Evolutionary conservation across 164 flowering plant genomes (phyloP).

Genomic region (Santalum album): DNA sequence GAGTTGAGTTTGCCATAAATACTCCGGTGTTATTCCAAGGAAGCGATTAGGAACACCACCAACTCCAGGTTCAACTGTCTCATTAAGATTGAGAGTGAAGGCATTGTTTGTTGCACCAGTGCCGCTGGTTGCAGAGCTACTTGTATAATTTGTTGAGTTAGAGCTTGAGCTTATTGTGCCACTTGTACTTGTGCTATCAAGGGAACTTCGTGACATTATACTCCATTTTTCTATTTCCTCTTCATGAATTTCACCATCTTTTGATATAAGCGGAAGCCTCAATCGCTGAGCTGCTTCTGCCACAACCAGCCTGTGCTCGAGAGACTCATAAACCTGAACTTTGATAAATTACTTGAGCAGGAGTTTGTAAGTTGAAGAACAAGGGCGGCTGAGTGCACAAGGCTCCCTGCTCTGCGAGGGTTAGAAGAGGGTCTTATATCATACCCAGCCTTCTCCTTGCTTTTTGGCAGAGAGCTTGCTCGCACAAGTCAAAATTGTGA

Average conservation of each 20-base stretch:
- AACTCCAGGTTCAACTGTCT: conserved; percentile 59
- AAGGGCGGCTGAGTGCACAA: too few species aligned
- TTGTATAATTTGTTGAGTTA: conserved; percentile 51
- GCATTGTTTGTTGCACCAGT: conserved; percentile 25
- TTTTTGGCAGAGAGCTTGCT: too few species aligned
- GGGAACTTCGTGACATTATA: conserved; percentile 68
- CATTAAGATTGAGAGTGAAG: conserved; percentile 20
- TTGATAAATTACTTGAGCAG: neutral
- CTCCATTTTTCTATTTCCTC: conserved; percentile 94
- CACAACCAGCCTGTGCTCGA: conserved; percentile 71
- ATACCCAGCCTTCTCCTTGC: too few species aligned
- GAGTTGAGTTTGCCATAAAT: conserved; percentile 73
- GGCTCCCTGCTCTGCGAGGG: too few species aligned
- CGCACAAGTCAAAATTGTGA: too few species aligned
- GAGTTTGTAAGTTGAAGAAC: conserved; percentile 11
- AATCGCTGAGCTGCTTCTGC: conserved; percentile 93
- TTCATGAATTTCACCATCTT: conserved; percentile 91
- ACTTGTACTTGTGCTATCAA: conserved; percentile 80
- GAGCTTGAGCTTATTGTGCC: conserved; percentile 57
- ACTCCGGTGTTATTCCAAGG: conserved; percentile 83
- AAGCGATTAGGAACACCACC: conserved; percentile 94
- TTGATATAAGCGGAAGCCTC: conserved; percentile 88
- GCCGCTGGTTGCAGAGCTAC: conserved; percentile 32
- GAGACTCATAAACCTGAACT: conserved; percentile 29
- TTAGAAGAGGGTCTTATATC: too few species aligned